These are phyloP conservation scores for Tulasnella sp. DNA, from an alignment of 768 basidiomycete genomes.

Conservation along the genomic window DNA sequence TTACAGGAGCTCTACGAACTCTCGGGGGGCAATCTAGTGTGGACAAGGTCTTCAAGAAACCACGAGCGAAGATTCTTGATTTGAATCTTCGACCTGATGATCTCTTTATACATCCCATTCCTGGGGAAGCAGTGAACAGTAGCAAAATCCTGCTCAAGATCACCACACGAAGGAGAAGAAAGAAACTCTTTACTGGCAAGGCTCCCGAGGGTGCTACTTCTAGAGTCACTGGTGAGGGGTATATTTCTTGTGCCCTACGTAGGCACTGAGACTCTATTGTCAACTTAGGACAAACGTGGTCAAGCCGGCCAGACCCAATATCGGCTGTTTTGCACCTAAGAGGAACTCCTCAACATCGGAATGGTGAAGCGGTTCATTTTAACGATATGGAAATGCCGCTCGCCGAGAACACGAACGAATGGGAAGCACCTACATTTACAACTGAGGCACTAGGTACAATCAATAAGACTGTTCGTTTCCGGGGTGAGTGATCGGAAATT, in stretches of 20 bases:
- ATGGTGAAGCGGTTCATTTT: background rate
- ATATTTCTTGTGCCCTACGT: too few relatives aligned
- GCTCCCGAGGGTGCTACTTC: background rate
- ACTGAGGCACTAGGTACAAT: conserved; percentile 62
- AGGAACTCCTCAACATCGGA: too few relatives aligned
- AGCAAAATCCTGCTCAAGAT: conserved; percentile 80
- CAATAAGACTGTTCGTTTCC: conserved; percentile 78
- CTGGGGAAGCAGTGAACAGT: conserved; percentile 65
- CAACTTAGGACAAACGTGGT: too few relatives aligned
- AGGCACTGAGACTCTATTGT: background rate
- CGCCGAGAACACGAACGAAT: background rate
- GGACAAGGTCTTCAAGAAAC: conserved; percentile 66
- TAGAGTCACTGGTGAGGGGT: background rate
- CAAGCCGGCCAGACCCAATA: too few relatives aligned
- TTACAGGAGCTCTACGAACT: conserved; percentile 48
- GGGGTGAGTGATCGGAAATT: conserved; percentile 47
- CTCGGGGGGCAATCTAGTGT: conserved; percentile 62
- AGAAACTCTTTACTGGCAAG: conserved; percentile 4
- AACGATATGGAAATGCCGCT: too few relatives aligned
- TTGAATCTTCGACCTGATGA: conserved; percentile 63
- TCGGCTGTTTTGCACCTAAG: too few relatives aligned
- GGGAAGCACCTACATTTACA: conserved; percentile 53
- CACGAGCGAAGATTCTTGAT: conserved; percentile 57
- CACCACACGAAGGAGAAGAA: conserved; percentile 53
- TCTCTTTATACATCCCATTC: conserved; percentile 72